phyloP scores from a whole-genome alignment of 805 yeast genomes.

The Hyphopichia homilentoma region DNA sequence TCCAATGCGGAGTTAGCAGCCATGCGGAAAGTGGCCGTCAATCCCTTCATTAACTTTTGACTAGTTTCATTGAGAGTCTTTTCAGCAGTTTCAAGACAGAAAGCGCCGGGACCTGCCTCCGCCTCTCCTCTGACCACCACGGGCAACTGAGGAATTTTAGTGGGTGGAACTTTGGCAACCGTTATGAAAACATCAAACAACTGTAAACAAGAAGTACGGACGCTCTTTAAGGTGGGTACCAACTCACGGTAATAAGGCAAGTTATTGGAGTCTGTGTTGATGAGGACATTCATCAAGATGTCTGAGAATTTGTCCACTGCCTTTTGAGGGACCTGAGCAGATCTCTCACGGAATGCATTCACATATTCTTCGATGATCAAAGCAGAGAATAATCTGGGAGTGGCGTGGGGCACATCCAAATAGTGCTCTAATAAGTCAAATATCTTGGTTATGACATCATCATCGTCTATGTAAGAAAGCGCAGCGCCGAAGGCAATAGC shows the following conservation, averaged over 20 bases:
- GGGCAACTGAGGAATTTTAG: constrained; percentile 77
- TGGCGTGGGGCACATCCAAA: constrained; percentile 63
- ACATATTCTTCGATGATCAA: constrained; percentile 71
- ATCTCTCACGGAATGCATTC: constrained; percentile 17
- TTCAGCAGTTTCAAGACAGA: constrained; percentile 74
- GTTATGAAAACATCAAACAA: constrained; percentile 74
- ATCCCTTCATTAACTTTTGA: constrained; percentile 55
- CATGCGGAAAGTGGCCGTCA: constrained; percentile 70
- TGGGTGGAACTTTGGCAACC: constrained; percentile 66
- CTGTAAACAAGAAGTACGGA: constrained; percentile 84
- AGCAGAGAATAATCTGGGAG: constrained; percentile 72
- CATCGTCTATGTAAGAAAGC: constrained; percentile 45
- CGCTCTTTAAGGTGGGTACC: constrained; percentile 79
- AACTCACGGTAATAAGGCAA: constrained; percentile 73
- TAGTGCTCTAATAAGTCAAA: constrained; percentile 37
- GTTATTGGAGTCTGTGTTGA: constrained; percentile 33
- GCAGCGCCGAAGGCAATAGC: constrained; percentile 73
- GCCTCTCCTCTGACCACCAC: constrained; percentile 90
- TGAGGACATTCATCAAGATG: constrained; percentile 32
- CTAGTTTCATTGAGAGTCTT: constrained; percentile 60
- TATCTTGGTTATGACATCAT: constrained; percentile 35
- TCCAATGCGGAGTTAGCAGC: constrained; percentile 68
- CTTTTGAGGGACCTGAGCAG: constrained; percentile 11
- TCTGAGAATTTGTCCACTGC: constrained; percentile 20
- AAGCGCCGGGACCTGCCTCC: constrained; percentile 93